Evolutionary conservation across 1,284 basidiomycete genomes (phyloP), one percentile per base, ranked within the genome.

Genomic region (Hypsizygus ulmarius): DNA sequence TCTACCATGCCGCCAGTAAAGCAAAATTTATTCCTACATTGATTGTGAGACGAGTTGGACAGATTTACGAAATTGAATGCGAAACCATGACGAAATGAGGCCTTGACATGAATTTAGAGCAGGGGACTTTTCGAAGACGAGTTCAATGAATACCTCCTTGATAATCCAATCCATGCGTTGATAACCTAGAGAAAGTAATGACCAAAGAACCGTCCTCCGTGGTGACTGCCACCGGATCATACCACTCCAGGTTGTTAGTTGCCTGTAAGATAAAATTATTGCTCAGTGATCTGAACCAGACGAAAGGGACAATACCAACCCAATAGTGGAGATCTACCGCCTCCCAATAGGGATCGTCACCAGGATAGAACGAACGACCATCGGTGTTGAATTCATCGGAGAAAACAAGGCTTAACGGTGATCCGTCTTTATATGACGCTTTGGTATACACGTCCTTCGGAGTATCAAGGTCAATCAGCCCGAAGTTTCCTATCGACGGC

Each of bases 301-400:
- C 9, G 12, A 29, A 4, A 15, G 1, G 37, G 49, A 37, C 4
- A 25, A 21, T 43, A 54, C 61, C 44, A 45, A 70, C 78, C 86
- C 86, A 89, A 61, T 88, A 89, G 65, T 88, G 82, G 18, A 90
- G 64, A 59, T 90, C 83, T 11, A 74, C 70, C 28, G 81, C 84
- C 59, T 86, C 81, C 84, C 84, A 85, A 60, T 80, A 81, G 5
- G 81, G 79, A 57, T 82, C 79, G 47, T 81, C 75, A 15, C 75
- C 75, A 35, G 74, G 72, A 61, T 80, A 85, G 62, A 91, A 91
- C 1, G 85, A 77, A 46, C 89, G 71, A 0, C 78, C 86, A 27
- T 86, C 81, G 27, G 71, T 70, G 57, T 91, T 82, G 63, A 93
- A 93, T 64, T 92, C 90, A 62, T 92, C 89, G 5, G 82, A 87